These are phyloP conservation scores for Microstegium vimineum DNA, from an alignment of 176 grass and related monocot genomes.

Conservation along the genomic window DNA sequence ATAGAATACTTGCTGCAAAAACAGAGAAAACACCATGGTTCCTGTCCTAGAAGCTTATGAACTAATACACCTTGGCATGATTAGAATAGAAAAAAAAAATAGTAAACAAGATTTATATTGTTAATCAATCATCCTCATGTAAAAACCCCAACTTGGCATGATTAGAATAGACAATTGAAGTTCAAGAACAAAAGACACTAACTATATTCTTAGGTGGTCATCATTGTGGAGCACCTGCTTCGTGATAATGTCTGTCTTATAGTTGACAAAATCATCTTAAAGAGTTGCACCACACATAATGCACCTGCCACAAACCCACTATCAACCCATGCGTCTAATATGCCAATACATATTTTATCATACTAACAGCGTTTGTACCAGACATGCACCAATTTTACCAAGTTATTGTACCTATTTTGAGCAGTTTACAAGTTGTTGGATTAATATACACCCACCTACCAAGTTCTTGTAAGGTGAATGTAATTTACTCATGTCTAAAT, in stretches of 20 bases:
- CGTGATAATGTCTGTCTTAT: neutral
- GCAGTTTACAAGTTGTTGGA: no score
- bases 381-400: neutral
- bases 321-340: no score
- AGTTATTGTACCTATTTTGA: no score
- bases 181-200: neutral
- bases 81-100: no score
- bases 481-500: neutral
- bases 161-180: neutral
- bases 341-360: no score
- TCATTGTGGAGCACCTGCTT: neutral
- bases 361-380: no score
- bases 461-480: no score
- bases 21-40: no score
- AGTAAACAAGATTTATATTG: neutral
- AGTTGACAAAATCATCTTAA: neutral
- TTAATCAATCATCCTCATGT: neutral
- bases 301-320: neutral
- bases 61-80: no score
- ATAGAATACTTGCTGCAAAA: no score
- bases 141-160: neutral
- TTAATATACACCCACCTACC: no score
- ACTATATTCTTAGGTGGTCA: neutral
- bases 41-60: no score
- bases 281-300: neutral